Percentiles rank a stretch among this genome's conserved stretches.
phyloP scores from a whole-genome alignment of 495 filamentous ascomycete genomes.

The Haplographium delicatum region DNA sequence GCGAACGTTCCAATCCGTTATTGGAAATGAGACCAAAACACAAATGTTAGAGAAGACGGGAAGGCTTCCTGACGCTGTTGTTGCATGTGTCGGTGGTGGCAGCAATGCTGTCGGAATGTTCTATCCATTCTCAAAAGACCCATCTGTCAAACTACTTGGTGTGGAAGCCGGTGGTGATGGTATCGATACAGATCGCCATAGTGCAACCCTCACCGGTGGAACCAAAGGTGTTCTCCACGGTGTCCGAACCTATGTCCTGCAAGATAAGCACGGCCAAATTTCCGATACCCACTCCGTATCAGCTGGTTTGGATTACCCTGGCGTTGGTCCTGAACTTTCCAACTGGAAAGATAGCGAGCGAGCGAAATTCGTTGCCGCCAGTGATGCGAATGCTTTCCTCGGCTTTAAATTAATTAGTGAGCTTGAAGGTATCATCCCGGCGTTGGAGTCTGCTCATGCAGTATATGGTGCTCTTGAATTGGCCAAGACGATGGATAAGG shows the following conservation, averaged over 20 bases:
- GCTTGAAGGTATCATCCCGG: constrained; percentile 94
- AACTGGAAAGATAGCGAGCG: constrained; percentile 86
- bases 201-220: constrained; percentile 81
- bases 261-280: constrained; percentile 89
- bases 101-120: constrained; percentile 93
- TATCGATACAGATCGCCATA: constrained; percentile 80
- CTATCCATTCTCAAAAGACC: constrained; percentile 86
- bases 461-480: constrained; percentile 84
- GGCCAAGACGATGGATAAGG: constrained; percentile 86
- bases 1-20: constrained; percentile 89
- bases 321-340: constrained; percentile 87
- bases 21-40: constrained; percentile 85
- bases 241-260: constrained; percentile 90
- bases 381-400: constrained; percentile 84
- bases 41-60: constrained; percentile 68
- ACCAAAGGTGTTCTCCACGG: constrained; percentile 92
- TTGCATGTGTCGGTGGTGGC: constrained; percentile 94
- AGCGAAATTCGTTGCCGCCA: constrained; percentile 86
- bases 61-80: constrained; percentile 90
- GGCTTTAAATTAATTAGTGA: constrained; percentile 81
- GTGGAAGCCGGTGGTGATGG: constrained; percentile 98
- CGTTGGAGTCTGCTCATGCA: constrained; percentile 90
- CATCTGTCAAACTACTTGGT: constrained; percentile 78
- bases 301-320: constrained; percentile 96
- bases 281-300: constrained; percentile 92